phyloP scores from a whole-genome alignment of 2,329 filamentous ascomycete genomes.

The Bipolaris zeicola region DNA sequence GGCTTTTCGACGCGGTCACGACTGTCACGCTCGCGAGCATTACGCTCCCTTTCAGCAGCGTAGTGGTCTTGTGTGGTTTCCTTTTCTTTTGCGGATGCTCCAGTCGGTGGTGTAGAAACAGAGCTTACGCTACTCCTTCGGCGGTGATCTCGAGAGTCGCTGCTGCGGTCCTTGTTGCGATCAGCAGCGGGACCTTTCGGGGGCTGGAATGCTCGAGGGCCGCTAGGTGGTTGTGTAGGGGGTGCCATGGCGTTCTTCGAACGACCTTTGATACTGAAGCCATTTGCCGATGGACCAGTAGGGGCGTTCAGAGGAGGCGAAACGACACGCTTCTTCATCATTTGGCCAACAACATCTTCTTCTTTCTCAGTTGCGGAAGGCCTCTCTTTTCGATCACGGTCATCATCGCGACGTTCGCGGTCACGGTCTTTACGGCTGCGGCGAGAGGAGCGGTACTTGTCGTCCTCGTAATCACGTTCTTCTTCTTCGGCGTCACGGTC shows the following conservation, averaged over 20 bases:
- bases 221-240: constrained; percentile 45
- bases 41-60: constrained; percentile 68
- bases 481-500: constrained; percentile 51
- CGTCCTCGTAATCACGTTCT: constrained; percentile 46
- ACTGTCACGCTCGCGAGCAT: constrained; percentile 40
- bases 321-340: constrained; percentile 36
- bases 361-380: constrained; percentile 16
- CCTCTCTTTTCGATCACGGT: constrained; percentile 29
- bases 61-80: constrained; percentile 59
- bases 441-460: constrained; percentile 50
- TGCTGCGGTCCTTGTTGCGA: constrained; percentile 32
- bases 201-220: constrained; percentile 43
- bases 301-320: constrained; percentile 45
- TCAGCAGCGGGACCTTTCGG: constrained; percentile 48
- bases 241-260: constrained; percentile 37
- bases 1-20: constrained; percentile 35
- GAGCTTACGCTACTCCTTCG: constrained; percentile 28
- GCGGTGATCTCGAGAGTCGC: constrained; percentile 23
- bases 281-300: constrained; percentile 49
- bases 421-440: constrained; percentile 53
- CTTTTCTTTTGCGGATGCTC: constrained; percentile 17
- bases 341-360: constrained; percentile 32
- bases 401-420: constrained; percentile 34
- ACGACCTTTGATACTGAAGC: constrained; percentile 53
- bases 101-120: constrained; percentile 22